phyloP scores from a whole-genome alignment of 352 stramenopile genomes.

The Phytophthora sp. region DNA sequence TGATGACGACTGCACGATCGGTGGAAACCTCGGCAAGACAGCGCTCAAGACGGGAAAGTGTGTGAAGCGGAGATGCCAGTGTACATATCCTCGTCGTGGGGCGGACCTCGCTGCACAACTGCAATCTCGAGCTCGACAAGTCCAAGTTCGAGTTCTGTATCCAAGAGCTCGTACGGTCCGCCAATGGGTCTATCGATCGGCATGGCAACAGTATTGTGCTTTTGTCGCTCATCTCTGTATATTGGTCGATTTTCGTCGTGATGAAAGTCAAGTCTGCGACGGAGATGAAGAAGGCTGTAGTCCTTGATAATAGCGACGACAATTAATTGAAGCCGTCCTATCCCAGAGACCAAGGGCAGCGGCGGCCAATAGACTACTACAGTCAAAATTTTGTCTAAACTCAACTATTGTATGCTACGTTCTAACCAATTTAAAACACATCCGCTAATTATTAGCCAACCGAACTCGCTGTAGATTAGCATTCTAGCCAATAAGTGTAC shows the following conservation, averaged over 20 bases:
- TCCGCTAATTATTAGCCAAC: no score
- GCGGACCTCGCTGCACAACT: constrained; percentile 59
- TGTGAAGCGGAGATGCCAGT: constrained; percentile 54
- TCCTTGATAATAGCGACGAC: constrained; percentile 1
- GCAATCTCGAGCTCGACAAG: constrained; percentile 34
- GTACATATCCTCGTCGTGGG: constrained; percentile 51
- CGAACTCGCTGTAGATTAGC: no score
- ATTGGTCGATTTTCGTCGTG: constrained; percentile 25
- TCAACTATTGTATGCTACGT: no score
- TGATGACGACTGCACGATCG: constrained; percentile 65
- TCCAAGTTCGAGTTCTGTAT: constrained; percentile 8
- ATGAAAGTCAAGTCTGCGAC: constrained; percentile 18
- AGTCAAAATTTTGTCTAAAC: constrained; percentile 37
- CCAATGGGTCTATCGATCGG: constrained; percentile 42
- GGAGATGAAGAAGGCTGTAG: constrained; percentile 22
- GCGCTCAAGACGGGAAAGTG: constrained; percentile 55
- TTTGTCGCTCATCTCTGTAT: constrained; percentile 40
- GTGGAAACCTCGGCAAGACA: constrained; percentile 35
- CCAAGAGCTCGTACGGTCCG: constrained; percentile 43
- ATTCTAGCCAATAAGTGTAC: no score
- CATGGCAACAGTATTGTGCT: constrained; percentile 37
- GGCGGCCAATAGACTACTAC: constrained; percentile 32
- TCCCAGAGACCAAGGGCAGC: constrained; percentile 4
- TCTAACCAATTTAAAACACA: no score
- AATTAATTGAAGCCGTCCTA: constrained; percentile 13